Evolutionary conservation across 1,139 yeast genomes (phyloP), one percentile per base, ranked within the genome.

Genomic region (Hyphopichia fennica): DNA sequence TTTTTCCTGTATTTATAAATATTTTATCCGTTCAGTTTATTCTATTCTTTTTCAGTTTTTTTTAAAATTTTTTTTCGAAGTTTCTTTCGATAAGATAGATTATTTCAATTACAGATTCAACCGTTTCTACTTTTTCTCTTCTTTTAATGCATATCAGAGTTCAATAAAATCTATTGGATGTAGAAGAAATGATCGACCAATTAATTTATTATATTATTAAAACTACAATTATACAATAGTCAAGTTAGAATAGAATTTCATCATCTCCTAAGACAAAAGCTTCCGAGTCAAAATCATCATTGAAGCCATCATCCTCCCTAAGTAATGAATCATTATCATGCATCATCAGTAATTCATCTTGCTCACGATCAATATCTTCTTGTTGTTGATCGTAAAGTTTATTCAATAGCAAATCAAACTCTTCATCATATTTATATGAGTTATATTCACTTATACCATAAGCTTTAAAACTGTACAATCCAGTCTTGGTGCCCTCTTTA

Each of bases 371-470:
- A 14, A 10, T 10, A 10, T 29, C 34, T 22, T 37, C 39, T 17
- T 38, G 35, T 18, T 38, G 32, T 27, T 38, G 40, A 14, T 38
- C 40, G 14, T 33, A 19, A 18, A 38, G 29, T 28, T 34, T 38
- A 25, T 38, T 34, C 25, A 38, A 27, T 9, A 66, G 38, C 36
- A 54, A 42, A 6, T 58, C 58, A 38, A 66, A 54, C 29, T 64
- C 62, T 29, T 62, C 53, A 18, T 46, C 46, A 41, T 62, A 60
- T 42, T 57, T 63, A 43, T 57, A 59, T 11, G 69, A 54, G 44
- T 62, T 54, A 35, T 54, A 52, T 44, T 69, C 74, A 36, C 63
- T 62, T 17, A 72, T 61, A 2, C 79, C 79, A 47, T 65, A 72
- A 0, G 63, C 73, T 49, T 68, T 64, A 25, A 72, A 35, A 39